Evolutionary conservation across 208 protist genomes (phyloP), one percentile per base, ranked within the genome.

Genomic region (Entamoeba histolytica): DNA sequence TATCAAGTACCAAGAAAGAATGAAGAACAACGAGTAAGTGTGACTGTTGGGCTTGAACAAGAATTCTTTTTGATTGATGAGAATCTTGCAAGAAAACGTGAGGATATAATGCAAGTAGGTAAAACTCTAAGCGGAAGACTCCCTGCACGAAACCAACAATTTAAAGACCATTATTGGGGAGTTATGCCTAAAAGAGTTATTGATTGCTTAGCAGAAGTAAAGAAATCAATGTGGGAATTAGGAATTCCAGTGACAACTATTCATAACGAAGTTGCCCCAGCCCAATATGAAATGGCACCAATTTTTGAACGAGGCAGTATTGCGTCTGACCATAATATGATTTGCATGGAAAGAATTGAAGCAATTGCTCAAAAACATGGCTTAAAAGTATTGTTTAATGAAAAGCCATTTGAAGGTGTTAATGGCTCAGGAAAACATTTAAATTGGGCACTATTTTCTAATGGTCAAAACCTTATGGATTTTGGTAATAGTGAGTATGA

Each of bases 381-480:
- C 87, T 93, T 97, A 2, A 94, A 93, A 8, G 93, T 49, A 49
- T 94, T 97, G 17, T 91, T 97, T n/a, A 97, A 98, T 69, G 97
- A 98, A 94, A 98, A 98, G 95, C 97, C 97, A 51, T 98, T 98
- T 92, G 51, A 92, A 19, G 93, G 94, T 92, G 92, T 98, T 91
- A 97, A 97, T 93, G 96, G 96, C 47, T 95, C 93, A 7, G 97
- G 97, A 93, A 98, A 98, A 95, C 97, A 98, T 94, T 97, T 97
- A 95, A 98, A 98, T 95, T 98, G 96, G 94, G 95, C 94, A 17
- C 31, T 98, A 17, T 91, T 55, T 3, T 97, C 96, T 23, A 92
- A 95, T 49, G 95, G 95, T 49, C 93, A 93, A 35, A 96, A 96
- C 47, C 61, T 97, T 15, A 92, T 96, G 91, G 8, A 7, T 1